phyloP scores from a whole-genome alignment of 2,329 filamentous ascomycete genomes.

The Fusarium sp. region DNA sequence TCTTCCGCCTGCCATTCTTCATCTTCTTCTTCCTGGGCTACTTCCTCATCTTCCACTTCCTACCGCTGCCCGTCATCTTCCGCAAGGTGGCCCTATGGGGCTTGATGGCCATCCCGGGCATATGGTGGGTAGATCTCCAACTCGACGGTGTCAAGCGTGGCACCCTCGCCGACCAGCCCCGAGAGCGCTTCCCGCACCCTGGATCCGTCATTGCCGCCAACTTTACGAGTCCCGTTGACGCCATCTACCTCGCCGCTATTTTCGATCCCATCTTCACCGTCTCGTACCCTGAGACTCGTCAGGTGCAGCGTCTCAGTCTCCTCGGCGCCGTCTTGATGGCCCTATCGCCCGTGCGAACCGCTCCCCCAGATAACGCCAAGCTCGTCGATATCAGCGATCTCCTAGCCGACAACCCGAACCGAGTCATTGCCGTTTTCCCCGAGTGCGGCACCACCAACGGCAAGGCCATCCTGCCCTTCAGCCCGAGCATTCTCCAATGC shows the following conservation, averaged over 20 bases:
- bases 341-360: slow-evolving; percentile 68
- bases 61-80: slow-evolving; percentile 71
- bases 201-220: slow-evolving; percentile 89
- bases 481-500: slow-evolving; percentile 78
- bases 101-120: slow-evolving; percentile 87
- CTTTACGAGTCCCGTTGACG: slow-evolving; percentile 92
- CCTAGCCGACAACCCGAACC: slow-evolving; percentile 74
- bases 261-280: slow-evolving; percentile 96
- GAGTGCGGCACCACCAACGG: slow-evolving; percentile 97
- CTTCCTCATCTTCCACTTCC: slow-evolving; percentile 84
- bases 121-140: slow-evolving; percentile 99
- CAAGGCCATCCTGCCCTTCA: slow-evolving; percentile 86
- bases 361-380: slow-evolving; percentile 58
- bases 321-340: slow-evolving; percentile 80
- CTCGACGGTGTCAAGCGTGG: slow-evolving; percentile 96
- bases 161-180: slow-evolving; percentile 80
- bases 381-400: slow-evolving; percentile 74
- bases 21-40: slow-evolving; percentile 75
- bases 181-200: slow-evolving; percentile 79
- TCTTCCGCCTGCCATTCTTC: slow-evolving; percentile 83
- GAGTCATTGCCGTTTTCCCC: slow-evolving; percentile 88
- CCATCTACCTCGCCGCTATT: slow-evolving; percentile 92
- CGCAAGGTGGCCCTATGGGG: slow-evolving; percentile 91
- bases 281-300: slow-evolving; percentile 79
- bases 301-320: slow-evolving; percentile 82